Percentiles rank a stretch among this genome's conserved stretches.
phyloP scores from a whole-genome alignment of 2,329 filamentous ascomycete species.

The Pyricularia grisea region DNA sequence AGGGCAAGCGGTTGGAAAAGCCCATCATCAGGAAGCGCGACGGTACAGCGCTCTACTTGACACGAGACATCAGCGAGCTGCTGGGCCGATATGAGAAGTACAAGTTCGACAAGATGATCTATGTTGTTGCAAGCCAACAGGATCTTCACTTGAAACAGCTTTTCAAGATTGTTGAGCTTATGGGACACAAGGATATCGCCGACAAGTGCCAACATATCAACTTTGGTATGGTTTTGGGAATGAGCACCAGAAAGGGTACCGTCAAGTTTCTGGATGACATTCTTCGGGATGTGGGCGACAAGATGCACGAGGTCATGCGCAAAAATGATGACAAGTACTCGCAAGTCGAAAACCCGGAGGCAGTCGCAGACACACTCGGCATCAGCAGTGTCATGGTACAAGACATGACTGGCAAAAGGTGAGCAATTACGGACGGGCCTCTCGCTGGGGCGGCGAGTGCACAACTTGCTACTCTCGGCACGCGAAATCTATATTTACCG shows the following conservation, averaged over 20 bases:
- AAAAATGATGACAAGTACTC: slow-evolving; percentile 85
- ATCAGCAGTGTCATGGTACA: slow-evolving; percentile 97
- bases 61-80: slow-evolving; percentile 68
- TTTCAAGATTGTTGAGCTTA: slow-evolving; percentile 67
- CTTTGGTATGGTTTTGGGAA: slow-evolving; percentile 63
- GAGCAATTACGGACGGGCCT: slow-evolving; percentile 16
- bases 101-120: slow-evolving; percentile 71
- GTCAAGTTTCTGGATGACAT: slow-evolving; percentile 70
- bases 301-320: slow-evolving; percentile 97
- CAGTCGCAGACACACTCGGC: slow-evolving; percentile 77
- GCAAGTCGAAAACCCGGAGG: slow-evolving; percentile 75
- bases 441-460: neutral
- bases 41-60: slow-evolving; percentile 68
- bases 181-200: slow-evolving; percentile 59
- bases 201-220: slow-evolving; percentile 65
- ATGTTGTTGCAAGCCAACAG: slow-evolving; percentile 65
- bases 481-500: neutral
- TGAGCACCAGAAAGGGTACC: slow-evolving; percentile 63
- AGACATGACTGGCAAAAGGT: slow-evolving; percentile 94
- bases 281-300: slow-evolving; percentile 71
- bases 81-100: slow-evolving; percentile 54
- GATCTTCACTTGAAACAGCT: slow-evolving; percentile 65
- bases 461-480: neutral
- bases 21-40: slow-evolving; percentile 65
- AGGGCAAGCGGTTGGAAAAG: slow-evolving; percentile 60